Base-by-base conservation (phyloP, 192 early-diverging fungal genomes). In the Bifiguratus adelaidae region DNA sequence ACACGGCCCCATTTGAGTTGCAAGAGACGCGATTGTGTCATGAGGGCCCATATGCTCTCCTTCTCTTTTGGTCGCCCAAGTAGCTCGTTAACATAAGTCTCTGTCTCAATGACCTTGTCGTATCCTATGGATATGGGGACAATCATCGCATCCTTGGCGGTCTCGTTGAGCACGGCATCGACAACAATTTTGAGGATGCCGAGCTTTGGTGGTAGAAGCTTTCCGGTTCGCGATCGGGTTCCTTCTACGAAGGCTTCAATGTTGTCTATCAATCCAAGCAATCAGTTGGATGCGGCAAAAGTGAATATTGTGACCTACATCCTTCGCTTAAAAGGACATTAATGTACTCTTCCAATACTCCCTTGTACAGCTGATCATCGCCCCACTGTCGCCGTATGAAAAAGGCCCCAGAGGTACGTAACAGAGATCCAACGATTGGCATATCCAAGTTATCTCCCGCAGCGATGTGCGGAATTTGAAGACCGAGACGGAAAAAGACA, bases 361-460 rank as follows among this genome's bases (percentile, higher is more conserved):
- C 67, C 4, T 61, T 76, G 52, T 91, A 91, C 35, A 91, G 46
- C 24, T 60, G 60, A 49, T 88, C 85, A 41, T 83, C 80, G 2
- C 82, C 82, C 85, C 85, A 91, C 36, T 71, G 58, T 6, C 88
- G 62, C 4, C 85, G 68, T 40, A 91, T 91, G 56, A 81, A 91
- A 53, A 88, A 85, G 2, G 85, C 88, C 1, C 88, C 88, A 36
- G 65, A 67, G 2, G 70, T 61, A 19, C 76, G 78, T 28, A 91
- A 55, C 0, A 84, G 36, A 21, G 53, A 58, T 22, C 88, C 88
- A 33, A 91, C 69, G 15, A 79, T 50, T 2, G 85, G 85, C 61
- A 91, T 66, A 49, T 91, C 80, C 41, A 91, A 60, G 66, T 91
- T 91, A 36, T 91, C 78, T 13, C 88, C 88, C 24, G 88, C 88